Percentiles rank a stretch among this genome's conserved stretches.
phyloP scores from a whole-genome alignment of 805 yeast genomes.

The Yamadazyma sp. region DNA sequence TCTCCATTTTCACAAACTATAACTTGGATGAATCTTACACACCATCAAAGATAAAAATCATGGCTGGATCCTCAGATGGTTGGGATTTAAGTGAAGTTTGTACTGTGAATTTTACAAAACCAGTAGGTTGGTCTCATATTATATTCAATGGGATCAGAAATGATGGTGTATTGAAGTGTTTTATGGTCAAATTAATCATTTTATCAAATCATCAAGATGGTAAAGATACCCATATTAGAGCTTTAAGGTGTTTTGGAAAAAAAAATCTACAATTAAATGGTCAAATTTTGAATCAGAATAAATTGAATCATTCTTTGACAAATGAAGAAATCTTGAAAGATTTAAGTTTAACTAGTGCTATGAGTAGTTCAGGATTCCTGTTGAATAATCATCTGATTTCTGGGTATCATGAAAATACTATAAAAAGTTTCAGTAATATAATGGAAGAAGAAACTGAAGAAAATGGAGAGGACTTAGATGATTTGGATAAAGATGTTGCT shows the following conservation, averaged over 20 bases:
- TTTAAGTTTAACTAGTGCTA: conserved; percentile 24
- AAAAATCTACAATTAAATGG: conserved; percentile 16
- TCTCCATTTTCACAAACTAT: conserved; percentile 71
- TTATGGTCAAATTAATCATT: conserved; percentile 58
- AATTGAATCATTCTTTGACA: conserved; percentile 4
- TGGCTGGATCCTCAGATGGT: conserved; percentile 72
- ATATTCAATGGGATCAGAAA: conserved; percentile 52
- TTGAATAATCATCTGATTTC: conserved; percentile 18
- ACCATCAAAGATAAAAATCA: conserved; percentile 63
- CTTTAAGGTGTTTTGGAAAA: conserved; percentile 55
- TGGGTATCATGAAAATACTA: conserved; percentile 7
- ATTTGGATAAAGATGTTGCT: conserved; percentile 20
- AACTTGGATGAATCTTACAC: conserved; percentile 87
- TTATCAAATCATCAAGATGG: conserved; percentile 90
- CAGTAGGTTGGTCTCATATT: conserved; percentile 77
- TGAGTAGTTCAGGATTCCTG: conserved; percentile 27
- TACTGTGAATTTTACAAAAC: conserved; percentile 55
- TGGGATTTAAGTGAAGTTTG: conserved; percentile 73
- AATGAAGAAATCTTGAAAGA: conserved; percentile 20
- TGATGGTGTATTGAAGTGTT: conserved; percentile 62
- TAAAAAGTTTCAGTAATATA: background rate
- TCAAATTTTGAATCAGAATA: conserved; percentile 3
- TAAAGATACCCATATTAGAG: conserved; percentile 87
- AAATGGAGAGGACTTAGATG: conserved; percentile 12
- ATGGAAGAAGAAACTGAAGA: conserved; percentile 8